A percentile compares a stretch with the other conserved stretches of the same genome.
Conservation (phyloP, 2,329 filamentous ascomycete genomes). For the Curvularia hawaiiensis region DNA sequence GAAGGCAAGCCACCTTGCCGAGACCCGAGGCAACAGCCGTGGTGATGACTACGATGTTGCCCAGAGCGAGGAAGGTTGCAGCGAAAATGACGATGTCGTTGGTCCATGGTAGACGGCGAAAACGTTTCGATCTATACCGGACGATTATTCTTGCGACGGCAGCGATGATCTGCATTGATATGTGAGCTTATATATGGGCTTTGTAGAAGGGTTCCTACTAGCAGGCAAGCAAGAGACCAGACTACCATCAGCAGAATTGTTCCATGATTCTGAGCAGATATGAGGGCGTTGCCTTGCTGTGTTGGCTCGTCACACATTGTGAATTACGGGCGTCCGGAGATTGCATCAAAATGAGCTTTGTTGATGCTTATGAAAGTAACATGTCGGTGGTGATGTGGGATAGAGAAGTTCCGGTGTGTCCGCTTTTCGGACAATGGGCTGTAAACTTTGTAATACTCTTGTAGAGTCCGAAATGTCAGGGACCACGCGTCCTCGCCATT, state of each 20-base stretch:
- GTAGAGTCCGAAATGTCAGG: constrained; percentile 21
- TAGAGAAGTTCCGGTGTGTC: constrained; percentile 18
- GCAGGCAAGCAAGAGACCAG: constrained; percentile 33
- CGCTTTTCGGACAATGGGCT: constrained; percentile 18
- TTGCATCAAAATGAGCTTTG: constrained; percentile 26
- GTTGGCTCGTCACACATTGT: constrained; percentile 19
- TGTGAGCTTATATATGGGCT: constrained; percentile 9
- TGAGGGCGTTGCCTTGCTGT: constrained; percentile 24
- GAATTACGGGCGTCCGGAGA: constrained; percentile 20
- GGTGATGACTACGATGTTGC: constrained; percentile 29
- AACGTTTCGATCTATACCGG: constrained; percentile 21
- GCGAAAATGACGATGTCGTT: constrained; percentile 30
- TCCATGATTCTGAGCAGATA: constrained; percentile 33
- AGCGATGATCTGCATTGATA: constrained; percentile 23
- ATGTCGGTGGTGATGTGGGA: constrained; percentile 9
- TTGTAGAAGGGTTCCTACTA: constrained; percentile 20
- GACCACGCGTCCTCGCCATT: constrained; percentile 15
- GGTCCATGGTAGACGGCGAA: constrained; percentile 15
- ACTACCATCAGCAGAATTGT: constrained; percentile 33
- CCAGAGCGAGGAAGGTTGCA: constrained; percentile 29
- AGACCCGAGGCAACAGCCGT: constrained; percentile 28
- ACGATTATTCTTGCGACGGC: constrained; percentile 22
- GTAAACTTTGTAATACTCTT: constrained; percentile 19
- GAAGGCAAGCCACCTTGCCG: constrained; percentile 23
- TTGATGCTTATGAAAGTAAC: constrained; percentile 24